These are phyloP conservation scores for Pleurotus pulmonarius DNA, from an alignment of 768 basidiomycete genomes.

Conservation along the genomic window DNA sequence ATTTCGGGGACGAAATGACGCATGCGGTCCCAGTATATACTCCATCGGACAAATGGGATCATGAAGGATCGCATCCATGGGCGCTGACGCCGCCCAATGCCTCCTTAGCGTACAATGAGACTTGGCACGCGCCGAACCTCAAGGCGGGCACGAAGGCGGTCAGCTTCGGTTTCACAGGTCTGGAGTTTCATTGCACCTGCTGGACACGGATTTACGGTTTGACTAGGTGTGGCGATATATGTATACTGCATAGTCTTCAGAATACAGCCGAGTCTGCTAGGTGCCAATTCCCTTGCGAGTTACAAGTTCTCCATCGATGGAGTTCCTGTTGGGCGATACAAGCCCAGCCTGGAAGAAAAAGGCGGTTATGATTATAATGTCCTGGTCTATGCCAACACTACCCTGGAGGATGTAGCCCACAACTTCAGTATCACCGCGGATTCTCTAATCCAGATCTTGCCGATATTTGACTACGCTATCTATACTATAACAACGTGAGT, in stretches of 20 bases:
- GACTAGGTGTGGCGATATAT: not conserved
- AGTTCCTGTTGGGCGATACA: not conserved
- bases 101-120: not conserved
- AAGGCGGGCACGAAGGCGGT: not conserved
- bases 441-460: not conserved
- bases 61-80: not conserved
- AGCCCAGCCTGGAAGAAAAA: not conserved
- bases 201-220: not conserved
- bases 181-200: not conserved
- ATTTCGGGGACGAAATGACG: not conserved
- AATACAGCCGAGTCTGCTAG: not conserved
- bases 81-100: not conserved
- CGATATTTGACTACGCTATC: constrained; percentile 1
- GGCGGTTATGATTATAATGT: not conserved
- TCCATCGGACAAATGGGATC: not conserved
- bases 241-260: not conserved
- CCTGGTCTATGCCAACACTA: not conserved
- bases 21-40: not conserved
- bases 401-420: not conserved
- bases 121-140: constrained; percentile 1
- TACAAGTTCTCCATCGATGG: not conserved
- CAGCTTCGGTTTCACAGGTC: not conserved
- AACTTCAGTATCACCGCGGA: not conserved
- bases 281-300: not conserved
- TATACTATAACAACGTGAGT: not conserved